A percentile compares a stretch with the other conserved stretches of the same genome.
phyloP scores from a whole-genome alignment of 306 rosid species.

The Quercus mongolica region DNA sequence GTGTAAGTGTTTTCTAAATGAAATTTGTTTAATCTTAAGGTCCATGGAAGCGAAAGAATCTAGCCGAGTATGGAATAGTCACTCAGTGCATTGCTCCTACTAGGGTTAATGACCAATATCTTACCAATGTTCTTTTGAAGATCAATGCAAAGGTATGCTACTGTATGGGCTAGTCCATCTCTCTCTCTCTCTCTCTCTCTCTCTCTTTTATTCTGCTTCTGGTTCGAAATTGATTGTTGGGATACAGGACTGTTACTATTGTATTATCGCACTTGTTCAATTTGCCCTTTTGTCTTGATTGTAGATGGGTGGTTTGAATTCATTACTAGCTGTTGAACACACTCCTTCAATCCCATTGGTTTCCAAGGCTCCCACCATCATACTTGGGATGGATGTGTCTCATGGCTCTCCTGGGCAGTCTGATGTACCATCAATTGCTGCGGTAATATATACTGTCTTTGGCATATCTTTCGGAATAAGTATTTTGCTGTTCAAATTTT shows the following conservation, averaged over 20 bases:
- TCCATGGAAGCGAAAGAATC: constrained; percentile 85
- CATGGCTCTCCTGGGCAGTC: constrained; percentile 95
- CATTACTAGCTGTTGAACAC: constrained; percentile 60
- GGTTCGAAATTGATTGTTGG: not conserved
- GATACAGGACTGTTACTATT: not conserved
- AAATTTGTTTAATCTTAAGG: constrained; percentile 36
- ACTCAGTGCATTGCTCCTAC: constrained; percentile 86
- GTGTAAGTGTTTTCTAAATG: not conserved
- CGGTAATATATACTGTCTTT: constrained; percentile 38
- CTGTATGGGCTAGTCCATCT: not conserved
- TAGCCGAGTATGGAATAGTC: constrained; percentile 69
- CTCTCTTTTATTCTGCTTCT: not conserved
- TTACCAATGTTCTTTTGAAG: constrained; percentile 79
- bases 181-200: too few relatives aligned
- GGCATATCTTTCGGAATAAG: not conserved
- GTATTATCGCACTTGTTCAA: not conserved
- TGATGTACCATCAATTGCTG: constrained; percentile 89
- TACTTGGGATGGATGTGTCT: constrained; percentile 94
- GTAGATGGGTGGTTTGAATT: constrained; percentile 94
- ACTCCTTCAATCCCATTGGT: constrained; percentile 69
- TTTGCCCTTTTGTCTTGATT: not conserved
- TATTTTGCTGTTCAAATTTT: not conserved
- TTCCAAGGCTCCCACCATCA: constrained; percentile 72
- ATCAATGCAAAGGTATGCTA: constrained; percentile 81
- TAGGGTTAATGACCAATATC: constrained; percentile 79